A percentile compares a stretch with the other conserved stretches of the same genome.
Conservation (phyloP, 768 basidiomycete species). For the Lactarius pseudohatsudake region DNA sequence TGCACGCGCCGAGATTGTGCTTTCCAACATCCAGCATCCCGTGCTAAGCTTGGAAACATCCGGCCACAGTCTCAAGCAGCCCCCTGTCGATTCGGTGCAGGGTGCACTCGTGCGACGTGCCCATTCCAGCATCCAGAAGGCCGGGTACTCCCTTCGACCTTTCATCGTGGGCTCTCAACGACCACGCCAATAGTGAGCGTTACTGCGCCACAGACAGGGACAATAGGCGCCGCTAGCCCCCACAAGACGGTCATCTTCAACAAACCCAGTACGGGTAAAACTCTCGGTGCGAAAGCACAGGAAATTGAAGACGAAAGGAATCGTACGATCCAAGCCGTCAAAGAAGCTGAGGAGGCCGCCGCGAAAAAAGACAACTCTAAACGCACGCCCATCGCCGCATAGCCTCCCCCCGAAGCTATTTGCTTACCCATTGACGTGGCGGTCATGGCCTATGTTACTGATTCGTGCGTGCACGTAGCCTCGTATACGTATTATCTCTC, state of each 20-base stretch:
- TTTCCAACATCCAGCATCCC: constrained; percentile 47
- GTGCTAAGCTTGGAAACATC: constrained; percentile 11
- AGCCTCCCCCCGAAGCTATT: constrained; percentile 2
- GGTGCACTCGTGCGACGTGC: constrained; percentile 72
- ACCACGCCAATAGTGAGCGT: constrained; percentile 62
- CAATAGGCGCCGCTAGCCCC: constrained; percentile 62
- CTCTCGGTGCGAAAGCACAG: constrained; percentile 52
- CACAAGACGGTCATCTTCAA: constrained; percentile 76
- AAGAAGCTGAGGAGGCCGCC: constrained; percentile 59
- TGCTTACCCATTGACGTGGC: not conserved
- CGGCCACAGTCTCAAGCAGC: constrained; percentile 22
- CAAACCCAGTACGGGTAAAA: constrained; percentile 37
- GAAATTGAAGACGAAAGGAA: constrained; percentile 66
- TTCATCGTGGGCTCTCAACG: constrained; percentile 74
- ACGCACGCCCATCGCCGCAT: constrained; percentile 36
- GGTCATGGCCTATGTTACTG: constrained; percentile 6
- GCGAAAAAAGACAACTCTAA: constrained; percentile 62
- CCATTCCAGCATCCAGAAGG: constrained; percentile 87
- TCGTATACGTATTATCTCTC: constrained; percentile 72
- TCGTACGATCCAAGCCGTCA: constrained; percentile 63
- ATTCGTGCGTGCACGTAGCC: constrained; percentile 5
- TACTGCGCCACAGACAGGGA: constrained; percentile 60
- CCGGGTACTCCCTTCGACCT: constrained; percentile 73
- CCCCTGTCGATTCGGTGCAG: constrained; percentile 79
- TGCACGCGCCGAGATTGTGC: constrained; percentile 86